Conservation (phyloP, 805 yeast genomes). For the Candida glaebosa region DNA sequence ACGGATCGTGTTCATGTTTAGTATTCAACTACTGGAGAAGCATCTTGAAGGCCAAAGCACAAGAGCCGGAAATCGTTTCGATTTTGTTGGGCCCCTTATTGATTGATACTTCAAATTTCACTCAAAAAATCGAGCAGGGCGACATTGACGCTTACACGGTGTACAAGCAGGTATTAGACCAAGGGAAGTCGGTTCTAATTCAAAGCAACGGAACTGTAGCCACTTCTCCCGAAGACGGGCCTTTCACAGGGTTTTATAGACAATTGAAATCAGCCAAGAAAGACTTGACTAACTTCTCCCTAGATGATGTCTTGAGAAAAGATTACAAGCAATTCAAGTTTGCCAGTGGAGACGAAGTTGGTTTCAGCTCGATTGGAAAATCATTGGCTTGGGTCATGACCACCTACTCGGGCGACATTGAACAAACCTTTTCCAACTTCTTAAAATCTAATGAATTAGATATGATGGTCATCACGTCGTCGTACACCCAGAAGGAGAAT, state of each 20-base stretch:
- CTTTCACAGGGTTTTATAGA: conserved; percentile 14
- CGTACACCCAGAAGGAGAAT: conserved; percentile 33
- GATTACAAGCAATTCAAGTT: conserved; percentile 76
- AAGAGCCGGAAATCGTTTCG: conserved; percentile 33
- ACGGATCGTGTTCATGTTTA: conserved; percentile 80
- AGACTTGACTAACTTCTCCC: conserved; percentile 57
- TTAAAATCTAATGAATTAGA: conserved; percentile 21
- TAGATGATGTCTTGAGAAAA: conserved; percentile 65
- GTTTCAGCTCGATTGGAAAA: conserved; percentile 74
- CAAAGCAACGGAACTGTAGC: background rate
- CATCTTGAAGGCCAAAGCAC: conserved; percentile 13
- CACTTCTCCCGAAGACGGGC: background rate
- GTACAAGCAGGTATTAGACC: conserved; percentile 23
- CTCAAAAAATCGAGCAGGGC: conserved; percentile 54
- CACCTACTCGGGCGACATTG: conserved; percentile 21
- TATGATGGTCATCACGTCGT: conserved; percentile 33
- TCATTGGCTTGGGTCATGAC: conserved; percentile 52
- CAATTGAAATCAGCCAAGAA: conserved; percentile 49
- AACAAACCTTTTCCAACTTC: conserved; percentile 18
- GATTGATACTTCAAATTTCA: conserved; percentile 71
- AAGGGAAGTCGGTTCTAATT: conserved; percentile 6
- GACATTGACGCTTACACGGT: conserved; percentile 48
- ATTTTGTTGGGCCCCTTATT: conserved; percentile 66
- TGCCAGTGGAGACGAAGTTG: conserved; percentile 41
- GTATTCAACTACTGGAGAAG: conserved; percentile 62